Evolutionary conservation across 176 grass and related monocot genomes (phyloP).

Genomic region (Oryza brachyantha): DNA sequence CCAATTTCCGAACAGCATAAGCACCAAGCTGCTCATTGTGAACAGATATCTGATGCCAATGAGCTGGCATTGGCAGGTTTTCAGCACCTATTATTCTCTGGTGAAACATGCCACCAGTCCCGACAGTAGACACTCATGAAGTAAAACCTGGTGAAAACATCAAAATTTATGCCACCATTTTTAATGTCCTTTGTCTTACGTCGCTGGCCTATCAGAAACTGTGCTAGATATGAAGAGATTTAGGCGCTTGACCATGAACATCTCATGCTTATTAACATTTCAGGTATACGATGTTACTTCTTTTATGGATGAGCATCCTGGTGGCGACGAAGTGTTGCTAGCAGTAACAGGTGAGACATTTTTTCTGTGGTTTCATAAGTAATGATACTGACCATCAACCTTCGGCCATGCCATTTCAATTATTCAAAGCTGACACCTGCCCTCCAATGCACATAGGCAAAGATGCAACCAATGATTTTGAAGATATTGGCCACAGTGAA

Average conservation of each 20-base stretch:
- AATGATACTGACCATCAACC: background rate
- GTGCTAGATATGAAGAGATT: background rate
- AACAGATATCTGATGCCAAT: constrained; percentile 76
- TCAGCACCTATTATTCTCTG: constrained; percentile 52
- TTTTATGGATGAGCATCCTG: constrained; percentile 98
- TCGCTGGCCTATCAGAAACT: background rate
- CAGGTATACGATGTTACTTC: constrained; percentile 86
- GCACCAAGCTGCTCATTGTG: constrained; percentile 59
- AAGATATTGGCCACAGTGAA: constrained; percentile 87
- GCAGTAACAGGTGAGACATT: constrained; percentile 63
- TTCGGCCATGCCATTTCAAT: background rate
- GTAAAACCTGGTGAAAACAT: background rate
- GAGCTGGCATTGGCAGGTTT: constrained; percentile 60
- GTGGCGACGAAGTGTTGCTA: constrained; percentile 86
- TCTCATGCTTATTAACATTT: constrained; percentile 7
- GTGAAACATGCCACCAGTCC: constrained; percentile 82
- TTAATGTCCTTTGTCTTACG: background rate
- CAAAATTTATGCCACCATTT: background rate
- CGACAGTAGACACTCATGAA: constrained; percentile 68
- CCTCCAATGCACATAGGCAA: constrained; percentile 51
- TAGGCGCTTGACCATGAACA: background rate
- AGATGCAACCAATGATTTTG: constrained; percentile 86
- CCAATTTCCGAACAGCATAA: constrained; percentile 67
- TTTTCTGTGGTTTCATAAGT: constrained; percentile 1
- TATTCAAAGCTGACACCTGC: background rate